Percentiles rank a stretch among this genome's conserved stretches.
These are phyloP conservation scores for Ostreobium quekettii DNA, from an alignment of 139 green algal species.

Conservation along the genomic window DNA sequence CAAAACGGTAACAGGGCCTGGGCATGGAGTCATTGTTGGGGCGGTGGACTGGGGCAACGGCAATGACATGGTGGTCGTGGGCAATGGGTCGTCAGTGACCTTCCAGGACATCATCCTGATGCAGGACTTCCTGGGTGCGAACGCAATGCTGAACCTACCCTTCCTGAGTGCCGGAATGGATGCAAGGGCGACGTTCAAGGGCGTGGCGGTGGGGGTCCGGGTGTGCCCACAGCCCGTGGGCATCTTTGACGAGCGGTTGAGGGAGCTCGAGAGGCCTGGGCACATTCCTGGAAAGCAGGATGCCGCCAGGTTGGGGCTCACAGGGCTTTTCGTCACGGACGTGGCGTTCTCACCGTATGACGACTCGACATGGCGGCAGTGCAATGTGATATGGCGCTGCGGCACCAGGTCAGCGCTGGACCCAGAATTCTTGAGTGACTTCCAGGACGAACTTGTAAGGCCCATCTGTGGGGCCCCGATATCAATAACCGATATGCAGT, in stretches of 20 bases:
- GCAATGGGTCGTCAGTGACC: background rate
- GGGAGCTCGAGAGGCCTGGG: background rate
- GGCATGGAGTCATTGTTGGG: no score
- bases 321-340: background rate
- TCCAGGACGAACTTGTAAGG: no score
- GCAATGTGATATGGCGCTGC: conserved; percentile 2
- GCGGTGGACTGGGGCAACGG: background rate
- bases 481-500: no score
- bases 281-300: background rate
- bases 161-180: background rate
- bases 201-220: conserved; percentile 4
- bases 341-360: background rate
- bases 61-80: background rate
- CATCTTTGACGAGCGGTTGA: background rate
- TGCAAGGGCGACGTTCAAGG: background rate
- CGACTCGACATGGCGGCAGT: background rate
- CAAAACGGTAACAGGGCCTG: no score
- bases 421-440: no score
- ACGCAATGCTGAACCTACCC: background rate
- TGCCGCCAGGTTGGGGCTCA: background rate
- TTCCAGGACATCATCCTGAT: conserved; percentile 16
- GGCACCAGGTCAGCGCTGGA: no score
- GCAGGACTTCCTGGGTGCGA: background rate
- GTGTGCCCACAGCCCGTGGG: background rate
- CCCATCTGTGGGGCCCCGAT: no score